Base-by-base conservation (phyloP, 2,329 filamentous ascomycete species). In the Aspergillus sp. region DNA sequence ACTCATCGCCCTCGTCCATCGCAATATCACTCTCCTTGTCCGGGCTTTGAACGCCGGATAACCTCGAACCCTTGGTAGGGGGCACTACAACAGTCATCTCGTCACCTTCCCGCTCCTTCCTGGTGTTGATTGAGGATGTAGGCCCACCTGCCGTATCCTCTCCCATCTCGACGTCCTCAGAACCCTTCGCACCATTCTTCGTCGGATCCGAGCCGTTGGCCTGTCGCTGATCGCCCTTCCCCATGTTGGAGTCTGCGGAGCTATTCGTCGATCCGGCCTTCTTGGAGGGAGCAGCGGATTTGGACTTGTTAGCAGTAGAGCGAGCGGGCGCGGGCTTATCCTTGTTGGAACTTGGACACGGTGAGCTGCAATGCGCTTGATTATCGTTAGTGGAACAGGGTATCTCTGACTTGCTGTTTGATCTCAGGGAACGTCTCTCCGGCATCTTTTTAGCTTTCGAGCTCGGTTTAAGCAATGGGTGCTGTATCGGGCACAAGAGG, bases 81-180 rank as follows among this genome's bases (percentile, higher is more conserved):
- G 86, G 85, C 41, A 89, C 84, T 60, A 90, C 85, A 55, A 89
- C 85, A 44, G 85, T 89, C 84, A 89, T 89, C 60, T 75, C 83
- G 59, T 87, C 85, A 61, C 79, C 83, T 62, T 89, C 83, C 74
- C 84, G 85, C 60, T 78, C 79, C 72, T 83, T 85, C 62, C 74
- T 70, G 59, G 66, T 72, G 74, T 86, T 86, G 60, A 77, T 62
- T 61, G 65, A 67, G 60, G 69, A 70, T 64, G 72, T 62, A 73
- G 71, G 66, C 62, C 65, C 66, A 66, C 78, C 77, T 60, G 73
- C 67, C 63, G 70, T 72, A 69, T 80, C 78, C 64, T 85, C 82
- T 66, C 80, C 84, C 81, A 85, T 85, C 63, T 87, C 83, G 60
- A 83, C 77, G 67, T 88, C 85, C 60, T 85, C 80, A 53, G 80